These are phyloP conservation scores for Yamadazyma sp. DNA, from an alignment of 1,139 yeast genomes.

Conservation along the genomic window DNA sequence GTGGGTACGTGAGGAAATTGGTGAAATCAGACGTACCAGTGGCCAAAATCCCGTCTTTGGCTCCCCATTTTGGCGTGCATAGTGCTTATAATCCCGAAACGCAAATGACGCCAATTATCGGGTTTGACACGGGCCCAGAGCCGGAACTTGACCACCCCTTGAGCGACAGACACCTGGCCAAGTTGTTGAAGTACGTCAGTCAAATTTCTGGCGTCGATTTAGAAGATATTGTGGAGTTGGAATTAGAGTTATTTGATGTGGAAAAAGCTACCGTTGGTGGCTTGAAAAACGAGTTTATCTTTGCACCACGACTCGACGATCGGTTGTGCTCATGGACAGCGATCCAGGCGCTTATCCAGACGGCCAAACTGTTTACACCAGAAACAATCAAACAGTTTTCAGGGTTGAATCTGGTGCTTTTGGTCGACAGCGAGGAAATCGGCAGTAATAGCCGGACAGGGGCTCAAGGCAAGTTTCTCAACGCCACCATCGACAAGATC, in stretches of 20 bases:
- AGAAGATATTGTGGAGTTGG: slow-evolving; percentile 56
- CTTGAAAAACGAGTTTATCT: slow-evolving; percentile 56
- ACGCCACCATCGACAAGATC: slow-evolving; percentile 23
- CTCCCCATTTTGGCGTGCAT: slow-evolving; percentile 62
- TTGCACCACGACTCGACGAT: slow-evolving; percentile 68
- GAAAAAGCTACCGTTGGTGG: slow-evolving; percentile 66
- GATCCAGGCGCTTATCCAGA: slow-evolving; percentile 49
- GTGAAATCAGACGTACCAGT: slow-evolving; percentile 64
- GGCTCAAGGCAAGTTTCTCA: slow-evolving; percentile 36
- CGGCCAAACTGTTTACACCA: slow-evolving; percentile 17
- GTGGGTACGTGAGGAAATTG: slow-evolving; percentile 39
- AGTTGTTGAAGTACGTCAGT: slow-evolving; percentile 56
- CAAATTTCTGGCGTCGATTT: slow-evolving; percentile 46
- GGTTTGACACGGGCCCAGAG: slow-evolving; percentile 17
- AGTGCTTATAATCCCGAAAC: slow-evolving; percentile 59
- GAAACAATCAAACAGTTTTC: slow-evolving; percentile 23
- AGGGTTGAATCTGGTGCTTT: slow-evolving; percentile 42
- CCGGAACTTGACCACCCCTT: slow-evolving; percentile 22
- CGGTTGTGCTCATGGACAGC: slow-evolving; percentile 66
- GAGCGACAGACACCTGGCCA: slow-evolving; percentile 57
- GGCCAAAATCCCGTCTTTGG: slow-evolving; percentile 64
- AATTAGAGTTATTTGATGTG: slow-evolving; percentile 63
- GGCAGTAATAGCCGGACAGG: slow-evolving; percentile 46
- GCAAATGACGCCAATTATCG: slow-evolving; percentile 62
- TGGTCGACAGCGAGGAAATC: slow-evolving; percentile 45